Evolutionary conservation across 2,329 filamentous ascomycete species (phyloP), one percentile per base, ranked within the genome.

Genomic region (Colletotrichum sp.): DNA sequence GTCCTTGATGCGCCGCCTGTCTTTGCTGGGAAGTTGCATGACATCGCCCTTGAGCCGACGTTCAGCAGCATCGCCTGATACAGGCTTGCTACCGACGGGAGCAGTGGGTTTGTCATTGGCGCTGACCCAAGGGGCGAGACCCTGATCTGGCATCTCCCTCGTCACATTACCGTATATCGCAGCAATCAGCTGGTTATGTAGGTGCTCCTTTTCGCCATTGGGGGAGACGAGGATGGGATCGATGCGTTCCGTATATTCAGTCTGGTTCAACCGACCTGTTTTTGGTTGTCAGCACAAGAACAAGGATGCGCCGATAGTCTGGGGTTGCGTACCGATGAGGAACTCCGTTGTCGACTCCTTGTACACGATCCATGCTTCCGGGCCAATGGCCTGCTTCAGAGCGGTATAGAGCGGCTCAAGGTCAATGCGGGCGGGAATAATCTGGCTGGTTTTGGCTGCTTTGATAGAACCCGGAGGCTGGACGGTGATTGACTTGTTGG

Each of bases 81-180:
- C 88, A 26, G 91, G 90, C 81, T 94, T 94, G 78, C 86, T 89
- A 77, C 90, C 89, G 36, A 89, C 85, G 56, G 87, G 87, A 13
- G 89, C 85, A 21, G 89, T 84, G 21, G 92, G 92, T 79, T 94
- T 94, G 79, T 94, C 92, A 80, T 94, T 93, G 70, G 92, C 92
- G 82, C 92, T 93, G 81, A 94, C 92, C 92, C 92, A 94, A 76
- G 91, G 91, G 63, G 92, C 92, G 80, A 93, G 89, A 79, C 92
- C 92, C 81, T 88, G 88, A 78, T 94, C 92, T 74, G 92, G 92
- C 87, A 93, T 90, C 81, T 94, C 92, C 73, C 92, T 87, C 43
- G 92, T 93, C 75, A 93, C 90, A 87, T 94, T 94, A 80, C 89
- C 91, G 82, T 92, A 92, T 79, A 94, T 91, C 71, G 91, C 92